These are phyloP conservation scores for Hylodesmum podocarpum DNA, from an alignment of 306 rosid species.

Conservation along the genomic window DNA sequence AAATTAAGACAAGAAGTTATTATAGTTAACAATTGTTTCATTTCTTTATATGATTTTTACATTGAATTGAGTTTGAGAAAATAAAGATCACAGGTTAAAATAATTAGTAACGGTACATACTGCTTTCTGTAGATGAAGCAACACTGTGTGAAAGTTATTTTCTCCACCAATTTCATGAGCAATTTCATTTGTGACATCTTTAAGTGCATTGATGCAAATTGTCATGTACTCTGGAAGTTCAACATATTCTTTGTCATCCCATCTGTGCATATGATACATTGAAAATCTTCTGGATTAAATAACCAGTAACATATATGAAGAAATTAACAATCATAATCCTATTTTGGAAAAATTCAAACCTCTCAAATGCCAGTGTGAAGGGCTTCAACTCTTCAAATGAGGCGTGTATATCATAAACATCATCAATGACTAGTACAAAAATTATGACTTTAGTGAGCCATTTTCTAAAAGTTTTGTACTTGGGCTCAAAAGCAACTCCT, in stretches of 20 bases:
- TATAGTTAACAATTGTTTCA: background rate
- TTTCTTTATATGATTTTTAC: background rate
- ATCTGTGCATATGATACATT: conserved; percentile 35
- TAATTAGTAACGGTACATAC: conserved; percentile 42
- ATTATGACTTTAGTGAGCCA: conserved; percentile 60
- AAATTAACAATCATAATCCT: background rate
- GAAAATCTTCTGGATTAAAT: background rate
- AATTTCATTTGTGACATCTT: conserved; percentile 44
- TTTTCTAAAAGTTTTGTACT: conserved; percentile 46
- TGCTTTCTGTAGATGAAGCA: conserved; percentile 42
- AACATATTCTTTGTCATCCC: conserved; percentile 46
- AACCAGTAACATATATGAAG: background rate
- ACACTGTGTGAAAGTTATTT: conserved; percentile 34
- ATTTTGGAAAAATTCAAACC: too few species aligned
- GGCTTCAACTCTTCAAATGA: conserved; percentile 51
- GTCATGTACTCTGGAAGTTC: conserved; percentile 56
- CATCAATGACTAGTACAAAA: conserved; percentile 52
- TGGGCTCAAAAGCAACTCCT: conserved; percentile 50
- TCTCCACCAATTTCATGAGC: conserved; percentile 50
- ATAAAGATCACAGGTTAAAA: background rate
- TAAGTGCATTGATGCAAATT: conserved; percentile 50
- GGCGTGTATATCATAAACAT: conserved; percentile 62
- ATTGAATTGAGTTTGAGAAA: background rate
- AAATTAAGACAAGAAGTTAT: background rate
- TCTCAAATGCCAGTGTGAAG: conserved; percentile 53